phyloP scores from a whole-genome alignment of 805 yeast genomes.

The Saturnispora mendoncae region DNA sequence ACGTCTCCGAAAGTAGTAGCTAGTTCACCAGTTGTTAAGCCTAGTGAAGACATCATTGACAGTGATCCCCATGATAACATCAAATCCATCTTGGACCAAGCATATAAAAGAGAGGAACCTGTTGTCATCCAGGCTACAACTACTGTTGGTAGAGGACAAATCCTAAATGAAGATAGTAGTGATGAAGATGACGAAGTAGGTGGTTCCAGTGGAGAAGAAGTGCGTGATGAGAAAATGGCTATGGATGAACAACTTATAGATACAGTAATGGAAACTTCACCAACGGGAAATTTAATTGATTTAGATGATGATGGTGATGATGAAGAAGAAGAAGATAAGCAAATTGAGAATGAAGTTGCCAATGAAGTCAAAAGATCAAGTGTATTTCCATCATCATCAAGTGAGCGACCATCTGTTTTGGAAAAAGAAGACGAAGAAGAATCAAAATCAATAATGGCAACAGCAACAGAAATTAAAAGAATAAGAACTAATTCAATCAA shows the following conservation, averaged over 20 bases:
- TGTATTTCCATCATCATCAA: background rate
- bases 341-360: conserved; percentile 12
- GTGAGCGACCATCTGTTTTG: too few relatives aligned
- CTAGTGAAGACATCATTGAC: background rate
- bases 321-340: background rate
- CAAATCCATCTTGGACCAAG: background rate
- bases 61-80: background rate
- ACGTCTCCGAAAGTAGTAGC: background rate
- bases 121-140: background rate
- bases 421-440: too few relatives aligned
- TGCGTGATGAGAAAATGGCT: conserved; percentile 5
- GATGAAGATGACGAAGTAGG: conserved; percentile 9
- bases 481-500: conserved; percentile 11
- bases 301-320: background rate
- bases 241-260: background rate
- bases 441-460: too few relatives aligned
- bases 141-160: conserved; percentile 1
- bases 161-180: conserved; percentile 9
- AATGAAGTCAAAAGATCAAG: conserved; percentile 10
- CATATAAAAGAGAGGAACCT: background rate
- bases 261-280: background rate
- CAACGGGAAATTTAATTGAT: too few relatives aligned
- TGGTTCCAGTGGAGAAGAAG: conserved; percentile 10
- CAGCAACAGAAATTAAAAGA: background rate
- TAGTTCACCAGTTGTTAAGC: background rate